Percentiles rank a stretch among this genome's conserved stretches.
phyloP scores from a whole-genome alignment of 345 rosid species.

The Linum lewisii region DNA sequence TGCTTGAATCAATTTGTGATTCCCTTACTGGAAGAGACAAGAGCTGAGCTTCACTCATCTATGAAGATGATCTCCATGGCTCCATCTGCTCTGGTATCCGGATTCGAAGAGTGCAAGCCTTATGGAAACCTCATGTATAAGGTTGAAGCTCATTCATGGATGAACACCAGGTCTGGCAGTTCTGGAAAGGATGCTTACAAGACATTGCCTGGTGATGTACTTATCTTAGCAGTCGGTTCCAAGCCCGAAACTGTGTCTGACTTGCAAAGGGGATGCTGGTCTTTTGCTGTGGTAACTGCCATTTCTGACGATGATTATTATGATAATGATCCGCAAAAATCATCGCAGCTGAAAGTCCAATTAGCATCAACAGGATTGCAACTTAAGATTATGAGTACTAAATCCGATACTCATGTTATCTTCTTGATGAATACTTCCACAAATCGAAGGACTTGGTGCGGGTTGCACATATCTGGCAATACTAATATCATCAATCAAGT shows the following conservation, averaged over 20 bases:
- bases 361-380: neutral
- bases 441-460: neutral
- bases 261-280: conserved; percentile 25
- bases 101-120: neutral
- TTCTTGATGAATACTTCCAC: neutral
- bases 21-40: conserved; percentile 43
- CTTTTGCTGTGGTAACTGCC: conserved; percentile 5
- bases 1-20: conserved; percentile 24
- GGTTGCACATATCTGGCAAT: neutral
- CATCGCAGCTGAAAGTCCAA: neutral
- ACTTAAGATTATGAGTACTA: no score
- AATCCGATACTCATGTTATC: neutral
- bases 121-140: conserved; percentile 8
- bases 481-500: neutral
- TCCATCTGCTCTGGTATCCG: conserved; percentile 26
- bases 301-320: neutral
- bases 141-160: conserved; percentile 29
- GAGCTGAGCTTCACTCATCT: conserved; percentile 25
- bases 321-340: neutral
- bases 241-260: conserved; percentile 31
- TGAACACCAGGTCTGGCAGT: conserved; percentile 14
- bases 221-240: conserved; percentile 19
- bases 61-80: conserved; percentile 21
- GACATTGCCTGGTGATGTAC: conserved; percentile 33
- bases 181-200: conserved; percentile 25